Evolutionary conservation across 2,329 filamentous ascomycete species (phyloP).

Genomic region (Chalaropsis thielavioides): DNA sequence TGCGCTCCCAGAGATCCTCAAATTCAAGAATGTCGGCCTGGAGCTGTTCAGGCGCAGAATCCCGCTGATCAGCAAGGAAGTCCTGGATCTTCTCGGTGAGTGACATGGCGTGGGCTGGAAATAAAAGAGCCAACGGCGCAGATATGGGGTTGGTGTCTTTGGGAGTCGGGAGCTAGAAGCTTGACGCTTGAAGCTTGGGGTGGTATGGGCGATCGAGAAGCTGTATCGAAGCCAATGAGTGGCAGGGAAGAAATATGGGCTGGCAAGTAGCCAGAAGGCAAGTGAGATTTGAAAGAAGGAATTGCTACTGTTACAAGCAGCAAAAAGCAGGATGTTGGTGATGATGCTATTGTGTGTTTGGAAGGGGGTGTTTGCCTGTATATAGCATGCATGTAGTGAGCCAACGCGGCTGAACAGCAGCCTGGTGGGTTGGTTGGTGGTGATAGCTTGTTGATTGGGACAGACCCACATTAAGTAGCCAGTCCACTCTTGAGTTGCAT

Average conservation of each 20-base stretch:
- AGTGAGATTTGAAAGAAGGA: too few species aligned
- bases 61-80: conserved; percentile 82
- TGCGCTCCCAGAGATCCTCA: conserved; percentile 95
- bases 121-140: not conserved
- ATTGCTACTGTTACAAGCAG: not conserved
- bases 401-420: conserved; percentile 29
- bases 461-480: not conserved
- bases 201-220: not conserved
- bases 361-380: too few species aligned
- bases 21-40: conserved; percentile 81
- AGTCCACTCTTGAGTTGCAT: not conserved
- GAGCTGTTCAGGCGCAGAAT: conserved; percentile 72
- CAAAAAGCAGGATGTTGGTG: not conserved
- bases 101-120: conserved; percentile 10
- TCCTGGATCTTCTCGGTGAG: conserved; percentile 68
- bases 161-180: not conserved
- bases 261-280: not conserved
- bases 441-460: not conserved
- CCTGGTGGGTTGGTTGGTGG: conserved; percentile 24
- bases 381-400: too few species aligned
- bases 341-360: not conserved
- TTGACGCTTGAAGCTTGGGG: not conserved
- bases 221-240: not conserved
- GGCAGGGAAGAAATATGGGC: not conserved
- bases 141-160: not conserved